Evolutionary conservation across 441 rosid species (phyloP).

Genomic region (Syzygium syzygioides): DNA sequence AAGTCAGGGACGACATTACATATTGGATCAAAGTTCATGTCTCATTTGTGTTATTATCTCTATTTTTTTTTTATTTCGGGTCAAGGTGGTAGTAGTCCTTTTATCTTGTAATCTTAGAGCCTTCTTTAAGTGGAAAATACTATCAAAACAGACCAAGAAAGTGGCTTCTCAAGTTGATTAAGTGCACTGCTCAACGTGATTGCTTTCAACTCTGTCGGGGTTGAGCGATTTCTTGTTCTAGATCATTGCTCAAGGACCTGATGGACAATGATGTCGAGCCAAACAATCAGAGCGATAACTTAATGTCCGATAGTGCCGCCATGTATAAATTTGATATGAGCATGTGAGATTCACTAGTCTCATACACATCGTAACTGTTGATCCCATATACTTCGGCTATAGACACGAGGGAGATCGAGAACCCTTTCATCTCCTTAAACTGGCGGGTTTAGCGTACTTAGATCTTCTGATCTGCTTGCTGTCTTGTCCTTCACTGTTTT

Average conservation of each 20-base stretch:
- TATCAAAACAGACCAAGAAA: background rate
- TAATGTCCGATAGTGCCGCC: background rate
- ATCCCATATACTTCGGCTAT: background rate
- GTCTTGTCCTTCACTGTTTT: background rate
- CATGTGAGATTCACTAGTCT: background rate
- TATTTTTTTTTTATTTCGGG: background rate
- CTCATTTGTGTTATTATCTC: background rate
- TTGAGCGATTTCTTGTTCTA: background rate
- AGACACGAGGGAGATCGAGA: background rate
- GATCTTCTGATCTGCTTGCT: background rate
- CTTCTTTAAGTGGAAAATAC: background rate
- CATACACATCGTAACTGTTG: background rate
- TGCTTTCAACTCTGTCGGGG: background rate
- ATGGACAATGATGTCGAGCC: background rate
- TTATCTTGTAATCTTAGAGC: background rate
- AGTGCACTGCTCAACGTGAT: background rate
- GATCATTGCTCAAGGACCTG: background rate
- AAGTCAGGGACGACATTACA: too few relatives aligned
- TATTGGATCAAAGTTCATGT: too few relatives aligned
- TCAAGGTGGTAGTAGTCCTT: background rate
- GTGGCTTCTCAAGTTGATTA: background rate
- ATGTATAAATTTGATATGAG: background rate
- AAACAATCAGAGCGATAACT: background rate
- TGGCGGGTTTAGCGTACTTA: background rate
- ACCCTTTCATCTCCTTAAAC: background rate